A percentile compares a stretch with the other conserved stretches of the same genome.
Conservation (phyloP, 106 monocot genomes). For the Dendrobium catenatum region DNA sequence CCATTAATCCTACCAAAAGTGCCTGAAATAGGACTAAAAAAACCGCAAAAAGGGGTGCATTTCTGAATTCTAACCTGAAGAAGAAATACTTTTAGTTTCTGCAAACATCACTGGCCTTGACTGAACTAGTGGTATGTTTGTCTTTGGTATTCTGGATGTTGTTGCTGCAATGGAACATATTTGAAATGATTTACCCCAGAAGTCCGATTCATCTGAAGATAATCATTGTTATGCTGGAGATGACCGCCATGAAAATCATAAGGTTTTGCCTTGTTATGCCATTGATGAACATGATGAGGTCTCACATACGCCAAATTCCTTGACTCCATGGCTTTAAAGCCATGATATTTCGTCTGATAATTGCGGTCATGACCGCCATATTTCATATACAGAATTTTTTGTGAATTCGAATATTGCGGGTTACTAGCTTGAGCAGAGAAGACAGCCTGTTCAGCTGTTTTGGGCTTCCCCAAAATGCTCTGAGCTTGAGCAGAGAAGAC, state of each 20-base stretch:
- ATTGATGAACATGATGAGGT: neutral
- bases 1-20: neutral
- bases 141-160: neutral
- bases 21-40: neutral
- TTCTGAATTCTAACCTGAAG: neutral
- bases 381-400: neutral
- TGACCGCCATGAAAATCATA: neutral
- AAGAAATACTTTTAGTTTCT: neutral
- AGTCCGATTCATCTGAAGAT: neutral
- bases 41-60: neutral
- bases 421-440: neutral
- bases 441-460: neutral
- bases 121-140: neutral
- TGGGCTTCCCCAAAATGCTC: neutral
- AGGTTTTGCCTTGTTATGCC: neutral
- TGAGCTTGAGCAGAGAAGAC: neutral
- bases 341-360: neutral
- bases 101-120: neutral
- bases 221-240: neutral
- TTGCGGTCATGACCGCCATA: neutral
- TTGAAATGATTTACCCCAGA: neutral
- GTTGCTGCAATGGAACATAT: neutral
- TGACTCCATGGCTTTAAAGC: neutral
- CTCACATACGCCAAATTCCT: neutral
- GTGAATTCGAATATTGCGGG: neutral